Percentiles rank a stretch among this genome's conserved stretches.
Evolutionary conservation across 1,284 basidiomycete genomes (phyloP).

Genomic region (Gastroboletus turbinatus): DNA sequence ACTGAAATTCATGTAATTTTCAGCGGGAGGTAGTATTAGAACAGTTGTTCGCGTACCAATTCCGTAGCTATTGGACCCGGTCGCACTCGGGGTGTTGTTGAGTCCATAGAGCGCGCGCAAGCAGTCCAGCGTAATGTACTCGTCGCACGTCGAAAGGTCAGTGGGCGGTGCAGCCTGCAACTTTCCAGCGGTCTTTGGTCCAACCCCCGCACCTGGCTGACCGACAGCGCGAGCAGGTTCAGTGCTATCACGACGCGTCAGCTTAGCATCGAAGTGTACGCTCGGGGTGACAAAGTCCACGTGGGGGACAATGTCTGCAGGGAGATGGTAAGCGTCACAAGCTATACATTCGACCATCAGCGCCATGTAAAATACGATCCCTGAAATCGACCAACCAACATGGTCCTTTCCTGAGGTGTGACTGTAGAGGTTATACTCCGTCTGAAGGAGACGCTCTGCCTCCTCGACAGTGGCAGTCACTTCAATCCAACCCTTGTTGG

Average conservation of each 20-base stretch:
- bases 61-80: constrained; percentile 36
- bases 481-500: constrained; percentile 40
- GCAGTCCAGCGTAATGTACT: constrained; percentile 38
- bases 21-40: background rate
- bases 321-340: constrained; percentile 31
- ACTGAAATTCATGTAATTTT: constrained; percentile 15
- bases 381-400: constrained; percentile 31
- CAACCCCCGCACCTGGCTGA: constrained; percentile 9
- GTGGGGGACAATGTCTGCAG: constrained; percentile 29
- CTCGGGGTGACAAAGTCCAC: constrained; percentile 29
- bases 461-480: constrained; percentile 39
- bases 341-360: constrained; percentile 18
- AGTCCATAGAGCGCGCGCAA: constrained; percentile 38
- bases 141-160: constrained; percentile 34
- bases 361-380: constrained; percentile 8
- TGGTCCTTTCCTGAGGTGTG: constrained; percentile 40
- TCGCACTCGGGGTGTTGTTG: constrained; percentile 26
- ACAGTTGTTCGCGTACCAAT: constrained; percentile 21
- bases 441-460: constrained; percentile 35
- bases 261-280: constrained; percentile 27
- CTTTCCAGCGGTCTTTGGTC: constrained; percentile 27
- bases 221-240: constrained; percentile 9
- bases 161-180: constrained; percentile 1
- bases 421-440: constrained; percentile 33
- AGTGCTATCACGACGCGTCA: constrained; percentile 13